Conservation (phyloP, 768 basidiomycete species). For the Amanita pallidorosea region DNA sequence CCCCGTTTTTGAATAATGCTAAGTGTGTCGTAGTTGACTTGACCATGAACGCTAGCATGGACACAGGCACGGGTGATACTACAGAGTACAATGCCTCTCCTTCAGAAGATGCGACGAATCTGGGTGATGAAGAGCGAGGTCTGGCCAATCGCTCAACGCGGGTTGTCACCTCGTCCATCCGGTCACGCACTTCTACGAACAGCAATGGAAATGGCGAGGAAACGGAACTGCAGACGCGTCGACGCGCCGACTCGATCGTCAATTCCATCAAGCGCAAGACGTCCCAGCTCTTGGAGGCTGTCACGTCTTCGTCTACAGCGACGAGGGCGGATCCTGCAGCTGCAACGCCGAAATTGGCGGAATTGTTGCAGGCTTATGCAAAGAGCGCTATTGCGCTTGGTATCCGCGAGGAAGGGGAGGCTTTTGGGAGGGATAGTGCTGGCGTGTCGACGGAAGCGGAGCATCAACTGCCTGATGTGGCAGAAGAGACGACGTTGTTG, state of each 20-base stretch:
- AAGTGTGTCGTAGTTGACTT: conserved; percentile 45
- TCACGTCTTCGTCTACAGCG: conserved; percentile 24
- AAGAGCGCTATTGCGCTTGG: conserved; percentile 52
- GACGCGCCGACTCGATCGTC: conserved; percentile 21
- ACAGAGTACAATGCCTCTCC: conserved; percentile 25
- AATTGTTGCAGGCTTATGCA: conserved; percentile 65
- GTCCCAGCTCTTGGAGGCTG: conserved; percentile 57
- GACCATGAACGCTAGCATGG: conserved; percentile 48
- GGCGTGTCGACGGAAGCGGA: conserved; percentile 13
- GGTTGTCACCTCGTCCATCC: conserved; percentile 24
- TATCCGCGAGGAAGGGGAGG: conserved; percentile 53
- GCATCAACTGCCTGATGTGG: conserved; percentile 51
- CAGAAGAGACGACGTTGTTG: conserved; percentile 55
- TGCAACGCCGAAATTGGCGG: conserved; percentile 49
- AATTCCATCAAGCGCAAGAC: conserved; percentile 61
- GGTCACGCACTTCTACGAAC: conserved; percentile 24
- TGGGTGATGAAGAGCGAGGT: conserved; percentile 65
- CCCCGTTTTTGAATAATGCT: background rate
- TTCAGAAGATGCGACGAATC: conserved; percentile 27
- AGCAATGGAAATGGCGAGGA: conserved; percentile 23
- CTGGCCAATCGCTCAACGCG: conserved; percentile 19
- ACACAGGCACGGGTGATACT: conserved; percentile 22
- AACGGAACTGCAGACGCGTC: conserved; percentile 41
- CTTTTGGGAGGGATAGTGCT: conserved; percentile 24
- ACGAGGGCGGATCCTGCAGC: conserved; percentile 14